These are phyloP conservation scores for Chamaenerion angustifolium DNA, from an alignment of 345 rosid genomes.

Conservation along the genomic window DNA sequence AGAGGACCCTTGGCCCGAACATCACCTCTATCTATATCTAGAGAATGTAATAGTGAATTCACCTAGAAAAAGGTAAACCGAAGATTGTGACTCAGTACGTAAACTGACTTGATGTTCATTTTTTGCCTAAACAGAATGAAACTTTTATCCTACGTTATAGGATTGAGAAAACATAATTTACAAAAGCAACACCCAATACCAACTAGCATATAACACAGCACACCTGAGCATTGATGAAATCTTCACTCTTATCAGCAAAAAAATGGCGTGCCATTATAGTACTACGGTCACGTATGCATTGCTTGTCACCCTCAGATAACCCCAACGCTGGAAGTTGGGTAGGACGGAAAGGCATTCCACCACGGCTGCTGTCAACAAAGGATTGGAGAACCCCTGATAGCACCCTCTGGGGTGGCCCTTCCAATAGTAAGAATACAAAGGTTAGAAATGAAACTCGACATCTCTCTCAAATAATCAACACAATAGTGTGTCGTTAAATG, in stretches of 20 bases:
- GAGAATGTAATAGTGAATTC: constrained; percentile 70
- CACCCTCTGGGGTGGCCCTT: constrained; percentile 95
- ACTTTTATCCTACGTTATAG: not conserved
- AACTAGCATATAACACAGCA: not conserved
- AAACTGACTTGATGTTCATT: no score
- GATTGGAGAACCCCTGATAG: constrained; percentile 78
- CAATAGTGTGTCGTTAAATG: no score
- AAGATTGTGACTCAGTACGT: no score
- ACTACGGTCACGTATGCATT: constrained; percentile 98
- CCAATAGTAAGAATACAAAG: constrained; percentile 4
- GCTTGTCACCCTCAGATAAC: constrained; percentile 81
- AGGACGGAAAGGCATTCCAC: constrained; percentile 77
- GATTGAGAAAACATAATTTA: not conserved
- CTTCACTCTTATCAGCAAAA: constrained; percentile 82
- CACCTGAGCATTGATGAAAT: constrained; percentile 88
- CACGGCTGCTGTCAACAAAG: constrained; percentile 82
- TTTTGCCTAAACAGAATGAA: not conserved
- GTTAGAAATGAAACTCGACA: not conserved
- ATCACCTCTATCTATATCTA: constrained; percentile 66
- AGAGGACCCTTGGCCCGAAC: constrained; percentile 50
- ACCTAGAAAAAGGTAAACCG: constrained; percentile 33
- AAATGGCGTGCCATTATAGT: constrained; percentile 95
- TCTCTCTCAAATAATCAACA: no score
- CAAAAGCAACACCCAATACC: not conserved
- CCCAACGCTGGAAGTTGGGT: constrained; percentile 72